phyloP scores from a whole-genome alignment of 2,329 filamentous ascomycete species.

The Diplodia sapinea region DNA sequence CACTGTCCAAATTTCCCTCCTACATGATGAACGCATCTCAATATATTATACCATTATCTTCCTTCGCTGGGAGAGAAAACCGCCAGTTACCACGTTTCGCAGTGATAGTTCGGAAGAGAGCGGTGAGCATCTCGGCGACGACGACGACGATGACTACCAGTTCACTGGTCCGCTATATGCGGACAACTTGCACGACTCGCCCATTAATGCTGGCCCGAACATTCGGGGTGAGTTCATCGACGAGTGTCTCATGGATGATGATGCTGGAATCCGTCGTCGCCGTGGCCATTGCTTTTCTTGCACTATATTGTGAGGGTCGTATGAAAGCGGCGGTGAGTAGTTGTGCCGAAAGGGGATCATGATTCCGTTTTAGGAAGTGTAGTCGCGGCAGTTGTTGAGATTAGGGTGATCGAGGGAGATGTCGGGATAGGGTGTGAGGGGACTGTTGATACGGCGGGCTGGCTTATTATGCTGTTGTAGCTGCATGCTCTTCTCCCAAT shows the following conservation, averaged over 20 bases:
- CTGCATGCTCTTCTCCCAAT: neutral
- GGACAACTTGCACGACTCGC: neutral
- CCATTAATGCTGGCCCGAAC: neutral
- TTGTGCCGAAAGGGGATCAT: neutral
- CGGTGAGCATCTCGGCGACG: neutral
- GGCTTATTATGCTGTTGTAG: neutral
- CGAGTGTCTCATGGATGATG: neutral
- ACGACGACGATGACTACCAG: neutral
- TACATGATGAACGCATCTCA: neutral
- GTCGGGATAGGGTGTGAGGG: neutral
- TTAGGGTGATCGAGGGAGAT: neutral
- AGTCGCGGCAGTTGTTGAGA: neutral
- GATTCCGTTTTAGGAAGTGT: neutral
- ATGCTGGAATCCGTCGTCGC: neutral
- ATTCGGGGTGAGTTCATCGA: neutral
- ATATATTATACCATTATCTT: slow-evolving; percentile 1
- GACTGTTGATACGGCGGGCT: neutral
- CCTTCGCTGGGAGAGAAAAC: neutral
- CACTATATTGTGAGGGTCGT: neutral
- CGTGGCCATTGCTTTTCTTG: neutral
- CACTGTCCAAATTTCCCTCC: neutral
- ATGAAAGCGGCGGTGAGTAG: neutral
- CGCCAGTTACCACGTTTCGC: neutral
- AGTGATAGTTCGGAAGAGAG: neutral
- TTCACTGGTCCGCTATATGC: neutral